Conservation (phyloP, 108 stramenopile species). For the Fragilariopsis cylindrus region DNA sequence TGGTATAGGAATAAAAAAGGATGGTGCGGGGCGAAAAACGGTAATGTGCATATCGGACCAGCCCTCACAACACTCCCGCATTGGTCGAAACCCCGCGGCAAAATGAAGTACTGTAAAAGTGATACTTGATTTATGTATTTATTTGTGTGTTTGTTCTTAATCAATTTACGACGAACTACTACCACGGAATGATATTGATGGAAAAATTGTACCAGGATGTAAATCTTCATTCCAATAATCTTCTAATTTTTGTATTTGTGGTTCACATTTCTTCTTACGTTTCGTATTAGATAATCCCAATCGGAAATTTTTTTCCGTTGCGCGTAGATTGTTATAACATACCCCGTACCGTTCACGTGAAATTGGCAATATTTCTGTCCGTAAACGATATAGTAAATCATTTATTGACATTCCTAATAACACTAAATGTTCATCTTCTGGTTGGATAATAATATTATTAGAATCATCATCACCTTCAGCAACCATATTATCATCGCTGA, state of each 20-base stretch:
- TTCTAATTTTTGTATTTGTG: constrained; percentile 16
- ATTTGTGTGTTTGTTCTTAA: no score
- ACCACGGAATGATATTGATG: neutral
- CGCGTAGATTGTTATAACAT: neutral
- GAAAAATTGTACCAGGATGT: constrained; percentile 5
- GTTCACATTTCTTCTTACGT: constrained; percentile 23
- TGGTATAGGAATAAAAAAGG: no score
- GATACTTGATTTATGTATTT: no score
- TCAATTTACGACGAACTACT: no score
- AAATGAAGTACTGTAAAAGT: no score
- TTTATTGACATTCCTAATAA: constrained; percentile 12
- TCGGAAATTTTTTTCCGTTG: constrained; percentile 9
- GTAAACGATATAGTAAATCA: constrained; percentile 1
- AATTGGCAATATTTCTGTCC: neutral
- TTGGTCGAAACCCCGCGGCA: no score
- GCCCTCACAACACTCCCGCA: no score
- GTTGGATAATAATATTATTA: constrained; percentile 4
- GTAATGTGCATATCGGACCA: no score
- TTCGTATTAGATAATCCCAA: constrained; percentile 15
- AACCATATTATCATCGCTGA: no score
- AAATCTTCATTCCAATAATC: neutral
- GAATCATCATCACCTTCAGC: neutral
- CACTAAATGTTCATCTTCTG: constrained; percentile 28
- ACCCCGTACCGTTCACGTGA: neutral
- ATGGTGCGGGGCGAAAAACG: no score